Conservation (phyloP, 1,284 basidiomycete species). For the Cutaneotrichosporon dermatis region DNA sequence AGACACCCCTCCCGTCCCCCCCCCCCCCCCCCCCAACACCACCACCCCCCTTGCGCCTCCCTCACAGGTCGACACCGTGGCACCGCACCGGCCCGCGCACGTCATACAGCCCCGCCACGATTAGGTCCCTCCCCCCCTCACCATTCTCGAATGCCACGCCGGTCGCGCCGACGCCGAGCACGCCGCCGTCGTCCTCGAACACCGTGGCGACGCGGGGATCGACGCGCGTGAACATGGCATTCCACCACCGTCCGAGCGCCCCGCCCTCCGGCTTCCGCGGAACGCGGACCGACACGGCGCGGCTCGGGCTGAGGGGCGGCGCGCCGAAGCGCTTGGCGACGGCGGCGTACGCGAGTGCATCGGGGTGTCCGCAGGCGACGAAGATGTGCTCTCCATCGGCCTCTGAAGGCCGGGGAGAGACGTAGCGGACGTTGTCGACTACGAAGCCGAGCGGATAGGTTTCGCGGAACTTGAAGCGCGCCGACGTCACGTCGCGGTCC, state of each 20-base stretch:
- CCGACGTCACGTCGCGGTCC: not conserved
- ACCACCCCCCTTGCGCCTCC: not conserved
- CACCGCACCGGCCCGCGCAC: not conserved
- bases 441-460: constrained; percentile 9
- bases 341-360: not conserved
- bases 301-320: not conserved
- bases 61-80: not conserved
- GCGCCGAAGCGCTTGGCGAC: not conserved
- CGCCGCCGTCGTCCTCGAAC: constrained; percentile 8
- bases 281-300: constrained; percentile 5
- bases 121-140: not conserved
- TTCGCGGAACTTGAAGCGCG: constrained; percentile 5
- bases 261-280: not conserved
- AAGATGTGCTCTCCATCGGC: constrained; percentile 2
- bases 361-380: constrained; percentile 11
- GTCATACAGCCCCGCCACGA: not conserved
- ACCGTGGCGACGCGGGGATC: constrained; percentile 5
- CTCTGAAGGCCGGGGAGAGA: not conserved
- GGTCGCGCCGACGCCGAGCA: constrained; percentile 4
- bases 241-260: not conserved
- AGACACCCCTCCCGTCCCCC: too few species aligned
- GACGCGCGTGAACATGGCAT: constrained; percentile 5
- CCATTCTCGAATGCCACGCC: not conserved
- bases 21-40: too few species aligned
- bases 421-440: constrained; percentile 11